These are phyloP conservation scores for Avena atlantica DNA, from an alignment of 176 grass and related monocot species.

Conservation along the genomic window DNA sequence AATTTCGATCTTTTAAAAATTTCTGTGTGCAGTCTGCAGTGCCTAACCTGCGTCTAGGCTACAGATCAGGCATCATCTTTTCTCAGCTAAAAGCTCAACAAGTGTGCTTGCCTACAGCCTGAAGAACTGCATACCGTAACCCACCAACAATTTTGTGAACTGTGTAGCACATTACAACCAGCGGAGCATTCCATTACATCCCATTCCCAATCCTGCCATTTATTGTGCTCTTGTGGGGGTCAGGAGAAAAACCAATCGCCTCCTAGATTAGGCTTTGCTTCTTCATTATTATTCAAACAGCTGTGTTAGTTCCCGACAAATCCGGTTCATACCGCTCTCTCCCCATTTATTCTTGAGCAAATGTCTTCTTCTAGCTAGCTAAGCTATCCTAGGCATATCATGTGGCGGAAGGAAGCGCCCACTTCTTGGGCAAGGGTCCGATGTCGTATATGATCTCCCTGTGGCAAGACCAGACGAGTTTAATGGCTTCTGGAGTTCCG, in stretches of 20 bases:
- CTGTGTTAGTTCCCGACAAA: background rate
- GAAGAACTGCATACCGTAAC: background rate
- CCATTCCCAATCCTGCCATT: background rate
- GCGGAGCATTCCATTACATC: background rate
- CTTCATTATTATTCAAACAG: constrained; percentile 22
- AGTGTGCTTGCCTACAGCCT: background rate
- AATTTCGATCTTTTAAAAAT: background rate
- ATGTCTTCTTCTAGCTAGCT: background rate
- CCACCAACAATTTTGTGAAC: too few species aligned
- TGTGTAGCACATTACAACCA: background rate
- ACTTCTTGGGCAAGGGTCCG: constrained; percentile 60
- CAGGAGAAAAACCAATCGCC: background rate
- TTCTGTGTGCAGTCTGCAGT: background rate
- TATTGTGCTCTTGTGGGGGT: constrained; percentile 10
- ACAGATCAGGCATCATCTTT: background rate
- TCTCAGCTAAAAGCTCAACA: background rate
- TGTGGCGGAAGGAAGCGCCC: constrained; percentile 73
- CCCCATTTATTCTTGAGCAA: constrained; percentile 26
- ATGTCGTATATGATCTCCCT: constrained; percentile 95
- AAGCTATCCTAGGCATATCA: constrained; percentile 15
- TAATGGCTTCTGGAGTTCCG: constrained; percentile 93
- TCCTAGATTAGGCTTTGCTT: background rate
- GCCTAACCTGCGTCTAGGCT: background rate
- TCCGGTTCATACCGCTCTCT: background rate
- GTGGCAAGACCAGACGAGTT: constrained; percentile 97